These are phyloP conservation scores for Kwoniella sp. DNA, from an alignment of 768 basidiomycete genomes.

Conservation along the genomic window DNA sequence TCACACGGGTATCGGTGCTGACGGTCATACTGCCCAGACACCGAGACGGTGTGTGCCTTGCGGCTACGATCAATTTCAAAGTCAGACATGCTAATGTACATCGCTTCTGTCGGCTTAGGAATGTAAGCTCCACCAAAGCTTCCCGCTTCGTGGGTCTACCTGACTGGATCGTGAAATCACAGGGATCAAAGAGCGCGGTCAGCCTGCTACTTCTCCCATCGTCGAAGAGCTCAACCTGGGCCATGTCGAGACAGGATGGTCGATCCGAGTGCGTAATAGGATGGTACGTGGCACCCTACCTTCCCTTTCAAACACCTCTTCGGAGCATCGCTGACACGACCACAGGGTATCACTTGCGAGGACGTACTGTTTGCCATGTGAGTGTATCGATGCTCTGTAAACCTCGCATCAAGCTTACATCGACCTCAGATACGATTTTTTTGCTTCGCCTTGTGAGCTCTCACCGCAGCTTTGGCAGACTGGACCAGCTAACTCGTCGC, in stretches of 20 bases:
- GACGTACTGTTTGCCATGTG: constrained; percentile 49
- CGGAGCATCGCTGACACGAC: background rate
- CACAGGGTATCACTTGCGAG: constrained; percentile 48
- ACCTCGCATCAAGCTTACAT: background rate
- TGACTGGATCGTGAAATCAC: no score
- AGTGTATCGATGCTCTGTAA: constrained; percentile 1
- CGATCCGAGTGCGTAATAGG: constrained; percentile 46
- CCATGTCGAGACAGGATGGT: constrained; percentile 49
- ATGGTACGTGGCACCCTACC: constrained; percentile 33
- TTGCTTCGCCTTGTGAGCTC: constrained; percentile 45
- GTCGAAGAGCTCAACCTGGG: constrained; percentile 49
- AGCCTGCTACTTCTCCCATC: constrained; percentile 49
- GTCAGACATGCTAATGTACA: background rate
- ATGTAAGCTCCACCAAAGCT: no score
- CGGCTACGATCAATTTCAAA: no score
- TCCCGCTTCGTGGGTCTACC: no score
- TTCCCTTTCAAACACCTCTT: background rate
- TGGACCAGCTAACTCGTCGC: background rate
- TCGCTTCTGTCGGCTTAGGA: constrained; percentile 19
- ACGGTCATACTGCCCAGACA: constrained; percentile 14
- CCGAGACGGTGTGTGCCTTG: constrained; percentile 46
- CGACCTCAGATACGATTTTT: constrained; percentile 44
- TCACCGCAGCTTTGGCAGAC: background rate
- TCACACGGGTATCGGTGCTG: background rate
- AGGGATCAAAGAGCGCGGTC: constrained; percentile 51